Evolutionary conservation across 768 basidiomycete genomes (phyloP).

Genomic region (Suillus cothurnatus): DNA sequence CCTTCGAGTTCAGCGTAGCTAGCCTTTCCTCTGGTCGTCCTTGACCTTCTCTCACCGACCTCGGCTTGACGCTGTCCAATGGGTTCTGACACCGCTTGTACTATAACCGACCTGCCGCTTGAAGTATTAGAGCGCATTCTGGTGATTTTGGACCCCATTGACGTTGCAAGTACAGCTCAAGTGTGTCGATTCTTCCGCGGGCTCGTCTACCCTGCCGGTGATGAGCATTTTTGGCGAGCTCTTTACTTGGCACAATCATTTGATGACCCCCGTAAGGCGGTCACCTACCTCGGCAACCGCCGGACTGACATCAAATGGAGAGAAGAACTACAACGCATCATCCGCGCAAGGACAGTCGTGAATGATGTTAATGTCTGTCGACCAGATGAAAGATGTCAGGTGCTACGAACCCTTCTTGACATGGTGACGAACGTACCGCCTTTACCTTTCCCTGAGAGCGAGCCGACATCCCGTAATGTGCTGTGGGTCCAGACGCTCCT

Average conservation of each 20-base stretch:
- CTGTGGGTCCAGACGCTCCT: constrained; percentile 51
- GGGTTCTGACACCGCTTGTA: not conserved
- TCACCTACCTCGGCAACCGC: constrained; percentile 36
- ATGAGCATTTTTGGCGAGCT: constrained; percentile 60
- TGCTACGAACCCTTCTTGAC: constrained; percentile 53
- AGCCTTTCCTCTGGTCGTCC: not conserved
- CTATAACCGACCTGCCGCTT: constrained; percentile 48
- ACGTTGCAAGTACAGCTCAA: constrained; percentile 56
- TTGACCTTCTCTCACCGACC: not conserved
- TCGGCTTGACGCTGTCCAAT: constrained; percentile 4
- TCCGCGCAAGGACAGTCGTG: constrained; percentile 56
- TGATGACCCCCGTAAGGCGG: constrained; percentile 62
- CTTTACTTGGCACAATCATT: constrained; percentile 65
- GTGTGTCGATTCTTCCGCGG: constrained; percentile 45
- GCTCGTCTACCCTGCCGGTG: constrained; percentile 47
- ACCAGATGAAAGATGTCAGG: constrained; percentile 43
- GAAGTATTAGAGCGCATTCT: constrained; percentile 67
- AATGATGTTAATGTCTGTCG: constrained; percentile 35
- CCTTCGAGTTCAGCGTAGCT: not conserved
- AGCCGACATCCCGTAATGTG: constrained; percentile 50
- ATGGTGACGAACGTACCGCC: constrained; percentile 48
- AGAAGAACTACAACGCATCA: constrained; percentile 51
- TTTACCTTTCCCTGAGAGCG: constrained; percentile 25
- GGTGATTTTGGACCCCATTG: constrained; percentile 57
- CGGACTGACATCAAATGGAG: constrained; percentile 51